Base-by-base conservation (phyloP, 2,329 filamentous ascomycete species). In the Fusarium duplospermum region DNA sequence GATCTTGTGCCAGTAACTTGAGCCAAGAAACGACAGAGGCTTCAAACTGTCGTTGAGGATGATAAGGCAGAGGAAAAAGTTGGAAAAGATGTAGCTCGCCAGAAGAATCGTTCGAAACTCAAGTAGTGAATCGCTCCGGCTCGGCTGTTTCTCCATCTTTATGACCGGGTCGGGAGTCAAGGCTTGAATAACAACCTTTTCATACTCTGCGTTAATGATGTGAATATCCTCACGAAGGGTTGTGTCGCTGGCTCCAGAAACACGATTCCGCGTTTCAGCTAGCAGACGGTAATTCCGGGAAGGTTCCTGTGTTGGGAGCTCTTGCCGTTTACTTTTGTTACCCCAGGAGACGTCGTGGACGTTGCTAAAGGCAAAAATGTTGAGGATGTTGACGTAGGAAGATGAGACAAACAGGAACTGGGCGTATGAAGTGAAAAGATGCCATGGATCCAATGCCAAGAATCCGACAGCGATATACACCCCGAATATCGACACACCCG, bases 101-200 rank as follows among this genome's bases (percentile, higher is more conserved):
- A 68, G 54, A 2, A 68, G 16, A 4, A 68, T 62, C 0, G 66
- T 68, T n/a, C 66, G 66, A 2, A 68, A 68, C 4, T 68, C 63
- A 29, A 68, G 45, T 22, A 68, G n/a, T 5, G 66, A 45, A 2
- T 68, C 63, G 10, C 45, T 7, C 20, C 27, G 1, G 36, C 63
- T 38, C 8, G 36, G n/a, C 36, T 16, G 24, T 8, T 42, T 40
- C 36, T 60, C 57, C n/a, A 6, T 33, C 13, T 60, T 27, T 13
- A 27, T n/a, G 10, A 31, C 18, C 1, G 47, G 47, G 4, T 52
- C 47, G 3, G 47, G 47, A 1, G 54, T 40, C 0, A 10, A 4
- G 1, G 7, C 33, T 16, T 63, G 33, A 7, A 18, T 20, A 0
- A 67, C 3, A 0, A 54, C 50, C 18, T 58, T 6, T 38, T 59